Evolutionary conservation across 1,139 yeast genomes (phyloP).

Genomic region (Zygoascus sp.): DNA sequence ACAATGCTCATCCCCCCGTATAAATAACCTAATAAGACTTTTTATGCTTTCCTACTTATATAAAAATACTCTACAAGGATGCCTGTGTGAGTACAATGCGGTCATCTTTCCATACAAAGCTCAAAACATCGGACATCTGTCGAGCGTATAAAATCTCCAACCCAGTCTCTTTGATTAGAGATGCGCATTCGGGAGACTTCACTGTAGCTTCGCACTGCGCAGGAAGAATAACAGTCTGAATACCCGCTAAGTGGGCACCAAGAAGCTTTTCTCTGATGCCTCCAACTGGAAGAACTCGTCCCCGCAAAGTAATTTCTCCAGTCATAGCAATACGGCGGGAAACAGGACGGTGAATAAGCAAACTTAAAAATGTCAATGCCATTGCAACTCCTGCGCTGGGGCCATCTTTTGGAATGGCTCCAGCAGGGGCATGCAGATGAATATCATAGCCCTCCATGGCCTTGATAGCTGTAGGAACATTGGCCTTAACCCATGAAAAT

Average conservation of each 20-base stretch:
- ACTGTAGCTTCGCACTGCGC: constrained; percentile 66
- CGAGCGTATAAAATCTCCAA: constrained; percentile 60
- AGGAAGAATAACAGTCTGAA: constrained; percentile 62
- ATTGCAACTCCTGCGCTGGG: constrained; percentile 93
- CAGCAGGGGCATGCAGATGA: constrained; percentile 87
- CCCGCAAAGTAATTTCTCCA: constrained; percentile 85
- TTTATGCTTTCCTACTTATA: neutral
- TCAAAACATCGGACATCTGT: constrained; percentile 74
- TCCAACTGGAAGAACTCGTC: constrained; percentile 83
- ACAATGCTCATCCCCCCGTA: too few species aligned
- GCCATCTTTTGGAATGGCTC: constrained; percentile 85
- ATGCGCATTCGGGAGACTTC: constrained; percentile 41
- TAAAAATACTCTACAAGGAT: neutral
- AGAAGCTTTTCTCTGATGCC: constrained; percentile 80
- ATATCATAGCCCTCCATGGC: constrained; percentile 51
- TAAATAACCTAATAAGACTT: too few species aligned
- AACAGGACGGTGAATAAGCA: constrained; percentile 63
- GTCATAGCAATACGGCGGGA: constrained; percentile 80
- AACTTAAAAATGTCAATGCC: constrained; percentile 73
- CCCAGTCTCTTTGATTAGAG: constrained; percentile 47
- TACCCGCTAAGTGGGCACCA: constrained; percentile 76
- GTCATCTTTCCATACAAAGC: constrained; percentile 51
- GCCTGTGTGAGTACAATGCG: constrained; percentile 6
- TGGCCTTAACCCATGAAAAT: constrained; percentile 64
- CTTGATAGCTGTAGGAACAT: constrained; percentile 35